A percentile compares a stretch with the other conserved stretches of the same genome.
These are phyloP conservation scores for Plasmodium gaboni DNA, from an alignment of 169 alveolate species.

Conservation along the genomic window DNA sequence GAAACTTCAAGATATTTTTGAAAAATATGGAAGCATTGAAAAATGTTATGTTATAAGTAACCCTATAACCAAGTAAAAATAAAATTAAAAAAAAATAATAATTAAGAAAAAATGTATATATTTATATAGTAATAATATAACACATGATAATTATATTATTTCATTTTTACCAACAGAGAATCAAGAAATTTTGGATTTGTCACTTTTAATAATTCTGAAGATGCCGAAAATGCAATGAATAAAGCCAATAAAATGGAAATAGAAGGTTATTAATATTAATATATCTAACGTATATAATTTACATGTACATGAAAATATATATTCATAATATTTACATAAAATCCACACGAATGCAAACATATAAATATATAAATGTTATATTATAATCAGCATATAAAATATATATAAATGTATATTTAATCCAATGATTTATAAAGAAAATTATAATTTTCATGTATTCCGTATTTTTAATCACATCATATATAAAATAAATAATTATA, in stretches of 20 bases:
- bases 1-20: conserved; percentile 68
- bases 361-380: too few relatives aligned
- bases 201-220: conserved; percentile 50
- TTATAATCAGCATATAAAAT: too few relatives aligned
- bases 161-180: conserved; percentile 31
- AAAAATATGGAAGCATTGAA: conserved; percentile 67
- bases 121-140: background rate
- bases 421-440: too few relatives aligned
- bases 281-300: too few relatives aligned
- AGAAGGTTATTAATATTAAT: conserved; percentile 53
- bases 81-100: background rate
- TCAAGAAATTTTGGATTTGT: conserved; percentile 76
- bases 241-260: conserved; percentile 71
- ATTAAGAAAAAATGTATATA: background rate
- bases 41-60: conserved; percentile 71
- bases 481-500: too few relatives aligned
- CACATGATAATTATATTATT: background rate
- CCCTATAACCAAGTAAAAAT: conserved; percentile 63
- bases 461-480: too few relatives aligned
- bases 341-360: too few relatives aligned
- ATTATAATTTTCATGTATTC: too few relatives aligned
- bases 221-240: conserved; percentile 64
- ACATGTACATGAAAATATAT: too few relatives aligned
- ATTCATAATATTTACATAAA: too few relatives aligned
- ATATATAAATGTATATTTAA: too few relatives aligned